Percentiles rank a stretch among this genome's conserved stretches.
Conservation (phyloP, 306 rosid genomes). For the Heteromeles arbutifolia region DNA sequence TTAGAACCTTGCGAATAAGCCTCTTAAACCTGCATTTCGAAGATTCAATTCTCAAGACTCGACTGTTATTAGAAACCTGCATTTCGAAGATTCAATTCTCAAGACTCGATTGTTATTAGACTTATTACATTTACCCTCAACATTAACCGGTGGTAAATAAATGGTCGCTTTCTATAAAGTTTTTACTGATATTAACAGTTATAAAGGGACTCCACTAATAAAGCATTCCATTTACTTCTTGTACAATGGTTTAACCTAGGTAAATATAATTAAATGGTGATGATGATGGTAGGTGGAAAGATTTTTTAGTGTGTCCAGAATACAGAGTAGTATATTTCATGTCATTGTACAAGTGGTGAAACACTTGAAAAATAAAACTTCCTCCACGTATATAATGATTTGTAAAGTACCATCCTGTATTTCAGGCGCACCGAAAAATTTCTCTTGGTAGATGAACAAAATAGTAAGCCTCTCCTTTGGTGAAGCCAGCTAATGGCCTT, state of each 20-base stretch:
- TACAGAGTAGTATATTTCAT: accelerated
- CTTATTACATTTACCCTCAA: neutral
- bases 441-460: neutral
- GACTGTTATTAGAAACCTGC: neutral
- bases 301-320: too few species aligned
- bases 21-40: neutral
- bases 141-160: neutral
- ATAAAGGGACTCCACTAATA: too few species aligned
- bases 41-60: neutral
- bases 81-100: neutral
- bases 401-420: too few species aligned
- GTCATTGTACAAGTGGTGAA: too few species aligned
- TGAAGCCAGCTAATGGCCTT: neutral
- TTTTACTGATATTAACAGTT: too few species aligned
- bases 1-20: too few species aligned
- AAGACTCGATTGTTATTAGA: neutral
- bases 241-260: neutral
- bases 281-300: neutral
- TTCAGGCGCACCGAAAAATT: too few species aligned
- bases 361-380: too few species aligned
- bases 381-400: too few species aligned
- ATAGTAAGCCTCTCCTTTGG: neutral
- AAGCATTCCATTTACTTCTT: too few species aligned
- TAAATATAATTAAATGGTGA: neutral
- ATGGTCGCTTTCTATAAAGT: neutral